A percentile compares a stretch with the other conserved stretches of the same genome.
Evolutionary conservation across 768 basidiomycete genomes (phyloP).

Genomic region (Steccherinum ochraceum): DNA sequence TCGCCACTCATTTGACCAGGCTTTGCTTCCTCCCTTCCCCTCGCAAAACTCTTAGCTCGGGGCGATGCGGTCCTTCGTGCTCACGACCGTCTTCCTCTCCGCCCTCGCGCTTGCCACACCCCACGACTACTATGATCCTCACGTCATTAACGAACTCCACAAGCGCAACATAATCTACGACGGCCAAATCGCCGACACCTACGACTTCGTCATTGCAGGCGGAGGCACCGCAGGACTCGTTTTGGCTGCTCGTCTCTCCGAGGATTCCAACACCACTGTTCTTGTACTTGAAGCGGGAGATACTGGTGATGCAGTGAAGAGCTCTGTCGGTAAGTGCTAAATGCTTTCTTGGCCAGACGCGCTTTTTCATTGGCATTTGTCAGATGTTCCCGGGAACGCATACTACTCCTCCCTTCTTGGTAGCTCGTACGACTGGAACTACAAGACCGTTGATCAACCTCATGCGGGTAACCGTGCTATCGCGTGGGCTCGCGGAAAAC

Average conservation of each 20-base stretch:
- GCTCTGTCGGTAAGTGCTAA: conserved; percentile 26
- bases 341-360: not conserved
- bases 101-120: conserved; percentile 14
- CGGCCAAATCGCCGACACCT: conserved; percentile 32
- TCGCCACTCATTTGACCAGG: not conserved
- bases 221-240: conserved; percentile 43
- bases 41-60: not conserved
- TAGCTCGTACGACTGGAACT: conserved; percentile 49
- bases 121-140: conserved; percentile 7
- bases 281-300: conserved; percentile 41
- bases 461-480: conserved; percentile 36
- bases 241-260: conserved; percentile 39
- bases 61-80: conserved; percentile 19
- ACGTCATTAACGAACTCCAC: conserved; percentile 9
- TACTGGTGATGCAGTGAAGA: conserved; percentile 32
- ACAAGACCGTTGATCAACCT: conserved; percentile 41
- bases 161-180: conserved; percentile 35
- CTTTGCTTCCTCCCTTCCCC: conserved; percentile 3
- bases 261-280: conserved; percentile 37
- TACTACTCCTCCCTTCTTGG: conserved; percentile 46
- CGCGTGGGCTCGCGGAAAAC: conserved; percentile 59
- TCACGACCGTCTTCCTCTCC: conserved; percentile 14
- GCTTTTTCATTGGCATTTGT: not conserved
- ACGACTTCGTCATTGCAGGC: conserved; percentile 50
- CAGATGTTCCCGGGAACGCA: conserved; percentile 45